Evolutionary conservation across 345 rosid genomes (phyloP).

Genomic region (Viola odorata): DNA sequence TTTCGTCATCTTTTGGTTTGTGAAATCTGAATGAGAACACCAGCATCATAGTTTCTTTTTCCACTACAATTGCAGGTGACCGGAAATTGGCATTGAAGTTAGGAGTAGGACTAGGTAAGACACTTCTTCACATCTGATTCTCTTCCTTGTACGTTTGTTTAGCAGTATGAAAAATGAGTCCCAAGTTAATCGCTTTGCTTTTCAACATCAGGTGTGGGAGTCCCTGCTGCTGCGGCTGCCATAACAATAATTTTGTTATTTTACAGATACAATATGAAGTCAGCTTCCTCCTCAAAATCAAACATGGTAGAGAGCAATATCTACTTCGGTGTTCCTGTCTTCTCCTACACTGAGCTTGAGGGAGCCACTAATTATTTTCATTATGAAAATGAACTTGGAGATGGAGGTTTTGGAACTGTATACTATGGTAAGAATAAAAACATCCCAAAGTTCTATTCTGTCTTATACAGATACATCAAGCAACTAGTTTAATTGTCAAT

Average conservation of each 20-base stretch:
- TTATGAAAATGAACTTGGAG: constrained; percentile 1
- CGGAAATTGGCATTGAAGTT: background rate
- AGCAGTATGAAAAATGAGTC: background rate
- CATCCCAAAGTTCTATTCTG: background rate
- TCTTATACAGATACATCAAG: background rate
- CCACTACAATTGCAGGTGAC: background rate
- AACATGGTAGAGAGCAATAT: constrained; percentile 28
- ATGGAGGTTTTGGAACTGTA: constrained; percentile 16
- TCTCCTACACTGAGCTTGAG: constrained; percentile 10
- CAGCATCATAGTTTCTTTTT: too few species aligned
- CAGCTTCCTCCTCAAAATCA: constrained; percentile 22
- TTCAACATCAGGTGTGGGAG: constrained; percentile 38
- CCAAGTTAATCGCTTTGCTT: background rate
- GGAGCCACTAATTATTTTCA: constrained; percentile 13
- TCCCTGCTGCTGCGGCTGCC: constrained; percentile 12
- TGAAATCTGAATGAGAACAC: too few species aligned
- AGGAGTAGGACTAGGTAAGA: background rate
- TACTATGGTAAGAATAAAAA: constrained; percentile 2
- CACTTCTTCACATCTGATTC: background rate
- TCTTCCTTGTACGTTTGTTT: background rate
- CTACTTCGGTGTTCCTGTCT: constrained; percentile 8
- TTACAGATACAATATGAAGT: background rate
- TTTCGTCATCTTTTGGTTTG: too few species aligned
- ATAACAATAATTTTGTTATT: constrained; percentile 15
- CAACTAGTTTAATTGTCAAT: background rate